Base-by-base conservation (phyloP, 1,139 yeast species). In the Casaregolazyma suthepensis region DNA sequence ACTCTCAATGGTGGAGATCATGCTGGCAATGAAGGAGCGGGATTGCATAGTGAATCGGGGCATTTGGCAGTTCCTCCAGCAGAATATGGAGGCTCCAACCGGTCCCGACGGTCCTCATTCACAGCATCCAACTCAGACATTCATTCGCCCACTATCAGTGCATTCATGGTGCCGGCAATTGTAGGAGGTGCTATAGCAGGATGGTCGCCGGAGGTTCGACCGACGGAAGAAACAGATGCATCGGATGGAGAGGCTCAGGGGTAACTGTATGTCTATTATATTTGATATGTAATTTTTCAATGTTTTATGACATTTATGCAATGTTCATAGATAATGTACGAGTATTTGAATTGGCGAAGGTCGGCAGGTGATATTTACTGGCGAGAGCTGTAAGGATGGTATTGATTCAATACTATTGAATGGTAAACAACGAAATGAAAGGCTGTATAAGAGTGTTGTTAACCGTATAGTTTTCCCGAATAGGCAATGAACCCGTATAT, bases 141-240 rank as follows among this genome's bases (percentile, higher is more conserved):
- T 55, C 48, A 45, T 31, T 49, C 52, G 1, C 52, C 52, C 2
- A 59, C 62, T 17, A 63, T 76, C 40, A 75, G 77, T n/a, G 80
- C 80, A 0, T 64, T 77, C 56, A 74, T 78, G 76, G 79, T 77
- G 2, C 82, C 82, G 0, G 74, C 78, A 5, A 70, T 77, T 51
- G 79, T 78, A 12, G 79, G 80, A 18, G 82, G 82, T 37, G 81
- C 82, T 3, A 75, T 78, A 44, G 82, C 80, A 15, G 82, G 79
- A 5, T 74, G 77, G 75, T 55, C 60, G 13, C 62, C 62, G 5
- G 59, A 58, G 45, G 46, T 20, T 17, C 45, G 45, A 3, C 2
- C 29, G 29, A 20, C 29, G 10, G 23, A 43, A 12, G 23, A 43
- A 20, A n/a, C 23, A 18, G 29, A 43, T 43, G 23, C 45, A 6